Conservation (phyloP, 2,329 filamentous ascomycete species). For the Epichloe sibirici region DNA sequence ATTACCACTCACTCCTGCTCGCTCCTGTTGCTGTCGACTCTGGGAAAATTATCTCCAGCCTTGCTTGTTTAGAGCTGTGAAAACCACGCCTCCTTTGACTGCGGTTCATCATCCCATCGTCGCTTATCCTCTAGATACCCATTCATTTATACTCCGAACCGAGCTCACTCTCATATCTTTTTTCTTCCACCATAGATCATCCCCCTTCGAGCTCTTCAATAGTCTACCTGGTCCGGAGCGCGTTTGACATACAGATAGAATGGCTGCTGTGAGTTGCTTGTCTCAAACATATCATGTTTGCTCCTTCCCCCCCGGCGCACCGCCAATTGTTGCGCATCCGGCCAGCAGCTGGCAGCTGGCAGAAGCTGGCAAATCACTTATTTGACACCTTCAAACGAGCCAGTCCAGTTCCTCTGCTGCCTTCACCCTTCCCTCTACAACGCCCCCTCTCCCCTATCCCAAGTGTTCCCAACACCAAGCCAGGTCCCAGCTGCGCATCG, state of each 20-base stretch:
- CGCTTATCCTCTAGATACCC: slow-evolving; percentile 22
- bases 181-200: not conserved
- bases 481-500: not conserved
- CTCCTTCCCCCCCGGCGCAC: slow-evolving; percentile 6
- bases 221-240: slow-evolving; percentile 7
- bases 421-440: slow-evolving; percentile 8
- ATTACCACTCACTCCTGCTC: slow-evolving; percentile 5
- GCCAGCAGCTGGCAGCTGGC: slow-evolving; percentile 4
- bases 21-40: slow-evolving; percentile 8
- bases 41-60: slow-evolving; percentile 22
- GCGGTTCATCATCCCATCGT: slow-evolving; percentile 15
- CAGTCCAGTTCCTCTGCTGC: not conserved
- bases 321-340: slow-evolving; percentile 1
- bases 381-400: not conserved
- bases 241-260: slow-evolving; percentile 24
- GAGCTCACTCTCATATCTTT: slow-evolving; percentile 6
- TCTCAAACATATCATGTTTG: slow-evolving; percentile 2
- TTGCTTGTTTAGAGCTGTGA: slow-evolving; percentile 19
- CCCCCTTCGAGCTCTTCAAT: slow-evolving; percentile 3
- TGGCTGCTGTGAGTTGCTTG: slow-evolving; percentile 29
- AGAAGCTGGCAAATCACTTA: not conserved
- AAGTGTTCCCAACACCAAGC: not conserved
- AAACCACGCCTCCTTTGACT: slow-evolving; percentile 19
- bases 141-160: slow-evolving; percentile 12
- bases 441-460: slow-evolving; percentile 6